A percentile compares a stretch with the other conserved stretches of the same genome.
Conservation (phyloP, 805 yeast species). For the Priceomyces carsonii region DNA sequence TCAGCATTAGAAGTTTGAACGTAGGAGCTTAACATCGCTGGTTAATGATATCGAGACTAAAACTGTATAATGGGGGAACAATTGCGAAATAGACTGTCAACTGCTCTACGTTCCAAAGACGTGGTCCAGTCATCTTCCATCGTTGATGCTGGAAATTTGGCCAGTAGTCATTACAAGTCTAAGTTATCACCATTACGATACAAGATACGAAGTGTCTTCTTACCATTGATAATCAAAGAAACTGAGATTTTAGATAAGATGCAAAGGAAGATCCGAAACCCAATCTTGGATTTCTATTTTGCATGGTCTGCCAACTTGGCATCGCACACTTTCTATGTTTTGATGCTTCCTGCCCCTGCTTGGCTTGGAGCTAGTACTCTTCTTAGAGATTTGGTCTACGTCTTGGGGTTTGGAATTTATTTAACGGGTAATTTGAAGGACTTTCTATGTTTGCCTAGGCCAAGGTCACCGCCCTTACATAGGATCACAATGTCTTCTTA, state of each 20-base stretch:
- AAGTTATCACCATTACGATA: constrained; percentile 58
- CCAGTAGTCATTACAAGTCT: constrained; percentile 62
- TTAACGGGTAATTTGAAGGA: constrained; percentile 79
- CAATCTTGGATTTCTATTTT: constrained; percentile 68
- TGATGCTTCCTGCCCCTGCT: constrained; percentile 79
- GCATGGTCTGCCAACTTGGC: constrained; percentile 89
- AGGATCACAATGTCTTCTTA: constrained; percentile 89
- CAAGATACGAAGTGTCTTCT: constrained; percentile 49
- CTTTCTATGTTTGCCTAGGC: constrained; percentile 86
- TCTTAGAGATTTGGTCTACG: constrained; percentile 59
- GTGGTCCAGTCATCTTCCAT: constrained; percentile 2
- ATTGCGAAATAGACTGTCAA: too few relatives aligned
- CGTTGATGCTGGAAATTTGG: constrained; percentile 73
- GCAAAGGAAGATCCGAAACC: constrained; percentile 53
- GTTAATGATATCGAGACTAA: too few relatives aligned
- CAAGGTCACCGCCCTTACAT: constrained; percentile 86
- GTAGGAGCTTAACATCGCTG: too few relatives aligned
- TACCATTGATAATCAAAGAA: constrained; percentile 64
- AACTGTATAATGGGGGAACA: too few relatives aligned
- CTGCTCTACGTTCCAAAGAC: too few relatives aligned
- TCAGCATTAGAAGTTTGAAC: too few relatives aligned
- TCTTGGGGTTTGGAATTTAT: constrained; percentile 71
- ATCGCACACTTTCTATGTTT: constrained; percentile 89
- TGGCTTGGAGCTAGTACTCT: constrained; percentile 71
- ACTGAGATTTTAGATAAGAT: constrained; percentile 56